Conservation (phyloP, 2,329 filamentous ascomycete genomes). For the Metarhizium sp. region DNA sequence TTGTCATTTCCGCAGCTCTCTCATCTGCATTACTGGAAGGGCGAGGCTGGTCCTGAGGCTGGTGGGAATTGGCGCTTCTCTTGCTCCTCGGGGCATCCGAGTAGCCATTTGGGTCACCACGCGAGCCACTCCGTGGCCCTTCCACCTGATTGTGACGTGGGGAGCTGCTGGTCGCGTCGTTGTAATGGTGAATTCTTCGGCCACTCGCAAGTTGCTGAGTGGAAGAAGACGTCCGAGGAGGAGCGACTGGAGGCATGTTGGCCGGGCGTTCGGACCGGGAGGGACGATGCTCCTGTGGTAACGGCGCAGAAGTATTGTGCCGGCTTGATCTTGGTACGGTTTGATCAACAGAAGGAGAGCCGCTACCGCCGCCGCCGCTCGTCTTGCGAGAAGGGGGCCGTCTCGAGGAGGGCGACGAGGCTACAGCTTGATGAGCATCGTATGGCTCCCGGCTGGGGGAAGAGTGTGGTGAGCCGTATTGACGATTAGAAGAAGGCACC, state of each 20-base stretch:
- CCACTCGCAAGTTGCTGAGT: conserved; percentile 38
- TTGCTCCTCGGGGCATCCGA: conserved; percentile 22
- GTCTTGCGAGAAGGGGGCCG: conserved; percentile 42
- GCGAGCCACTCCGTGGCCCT: conserved; percentile 23
- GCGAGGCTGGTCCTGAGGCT: conserved; percentile 29
- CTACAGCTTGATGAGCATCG: conserved; percentile 41
- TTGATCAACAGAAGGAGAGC: conserved; percentile 21
- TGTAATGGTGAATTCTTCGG: conserved; percentile 34
- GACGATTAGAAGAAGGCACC: conserved; percentile 38
- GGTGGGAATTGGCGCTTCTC: conserved; percentile 16
- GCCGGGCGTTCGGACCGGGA: conserved; percentile 41
- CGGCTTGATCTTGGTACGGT: conserved; percentile 39
- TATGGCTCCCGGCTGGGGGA: conserved; percentile 47
- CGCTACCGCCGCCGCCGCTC: conserved; percentile 28
- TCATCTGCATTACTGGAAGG: conserved; percentile 30
- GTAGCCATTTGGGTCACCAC: conserved; percentile 19
- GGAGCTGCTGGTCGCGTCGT: conserved; percentile 34
- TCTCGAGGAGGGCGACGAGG: conserved; percentile 42
- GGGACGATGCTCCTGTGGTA: conserved; percentile 33
- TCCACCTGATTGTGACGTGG: conserved; percentile 30
- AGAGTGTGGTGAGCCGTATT: conserved; percentile 42
- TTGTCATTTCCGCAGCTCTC: conserved; percentile 24
- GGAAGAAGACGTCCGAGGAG: conserved; percentile 77
- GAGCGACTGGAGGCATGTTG: conserved; percentile 53
- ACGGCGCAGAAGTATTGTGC: conserved; percentile 30